phyloP scores from a whole-genome alignment of 257 asterid species.

The Solanum infundibuliforme region DNA sequence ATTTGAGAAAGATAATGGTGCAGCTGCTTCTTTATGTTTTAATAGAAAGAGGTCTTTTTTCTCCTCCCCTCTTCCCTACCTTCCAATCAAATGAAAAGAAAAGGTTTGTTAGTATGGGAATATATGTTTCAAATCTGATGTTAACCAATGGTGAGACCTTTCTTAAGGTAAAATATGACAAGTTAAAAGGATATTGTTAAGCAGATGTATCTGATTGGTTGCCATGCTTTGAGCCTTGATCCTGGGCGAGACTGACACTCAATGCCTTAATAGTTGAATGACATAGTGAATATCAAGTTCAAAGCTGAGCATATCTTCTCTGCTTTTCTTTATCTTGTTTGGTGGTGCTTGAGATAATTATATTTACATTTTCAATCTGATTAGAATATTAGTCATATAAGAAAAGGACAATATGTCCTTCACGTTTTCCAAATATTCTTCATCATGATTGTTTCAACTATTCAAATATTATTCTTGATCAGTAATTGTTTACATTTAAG shows the following conservation, averaged over 20 bases:
- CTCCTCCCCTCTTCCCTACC: neutral
- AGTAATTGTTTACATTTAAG: too few species aligned
- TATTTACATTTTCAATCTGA: neutral
- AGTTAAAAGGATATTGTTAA: neutral
- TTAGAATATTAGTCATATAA: too few species aligned
- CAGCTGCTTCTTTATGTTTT: neutral
- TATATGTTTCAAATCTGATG: neutral
- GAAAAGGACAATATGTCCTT: too few species aligned
- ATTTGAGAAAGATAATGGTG: neutral
- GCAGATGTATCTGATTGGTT: neutral
- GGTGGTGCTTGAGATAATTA: neutral
- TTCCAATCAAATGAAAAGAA: neutral
- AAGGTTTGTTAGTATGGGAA: neutral
- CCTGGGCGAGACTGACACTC: neutral
- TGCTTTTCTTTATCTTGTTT: neutral
- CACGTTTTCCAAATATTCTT: too few species aligned
- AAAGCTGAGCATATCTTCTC: neutral
- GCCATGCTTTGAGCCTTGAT: neutral
- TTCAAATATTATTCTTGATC: too few species aligned
- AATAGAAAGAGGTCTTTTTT: neutral
- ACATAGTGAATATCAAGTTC: neutral
- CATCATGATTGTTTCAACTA: too few species aligned
- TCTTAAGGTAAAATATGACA: neutral
- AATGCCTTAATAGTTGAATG: neutral
- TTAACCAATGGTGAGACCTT: neutral